Base-by-base conservation (phyloP, 805 yeast genomes). In the Scheffersomyces ergatensis region DNA sequence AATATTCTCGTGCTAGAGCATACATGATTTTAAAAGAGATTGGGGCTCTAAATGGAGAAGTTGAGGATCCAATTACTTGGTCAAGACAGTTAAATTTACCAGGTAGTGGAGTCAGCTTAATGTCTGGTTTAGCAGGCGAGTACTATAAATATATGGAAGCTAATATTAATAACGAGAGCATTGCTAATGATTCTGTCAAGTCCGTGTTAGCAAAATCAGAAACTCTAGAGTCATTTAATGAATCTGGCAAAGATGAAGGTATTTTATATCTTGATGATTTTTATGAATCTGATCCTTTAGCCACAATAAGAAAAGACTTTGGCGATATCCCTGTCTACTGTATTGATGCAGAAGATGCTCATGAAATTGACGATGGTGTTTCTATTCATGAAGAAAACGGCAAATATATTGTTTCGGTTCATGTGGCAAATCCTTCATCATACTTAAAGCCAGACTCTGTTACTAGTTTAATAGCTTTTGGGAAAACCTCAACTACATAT, bases 341-440 rank as follows among this genome's bases (percentile, higher is more conserved):
- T 62, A 88, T 92, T 43, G 99, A 93, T 62, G 73, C 83, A 2
- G 77, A 69, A 3, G 73, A 72, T 32, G 96, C 98, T 0, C 83
- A 84, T 49, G 98, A 93, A 60, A 85, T 93, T 44, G 99, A 92
- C 60, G 99, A 92, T 62, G 99, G 97, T 35, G 72, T 92, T 20
- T 79, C 96, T 1, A 67, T 92, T 15, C 67, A 66, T 33, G 38
- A 55, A 2, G 52, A 51, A 21, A 46, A 48, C 20, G 38, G 39
- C 2, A 54, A 54, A 12, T 77, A 65, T 49, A 63, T 67, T 8
- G 49, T 90, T 4, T 76, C 83, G 23, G 72, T 89, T 2, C 96
- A 85, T 58, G 78, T 92, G 46, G 97, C 98, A 1, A 89, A 92
- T 58, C 97, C 97, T 0, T 71, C 88, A 0, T 83, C 96, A 0